A percentile compares a stretch with the other conserved stretches of the same genome.
These are phyloP conservation scores for Capsicum baccatum DNA, from an alignment of 257 asterid species.

Conservation along the genomic window DNA sequence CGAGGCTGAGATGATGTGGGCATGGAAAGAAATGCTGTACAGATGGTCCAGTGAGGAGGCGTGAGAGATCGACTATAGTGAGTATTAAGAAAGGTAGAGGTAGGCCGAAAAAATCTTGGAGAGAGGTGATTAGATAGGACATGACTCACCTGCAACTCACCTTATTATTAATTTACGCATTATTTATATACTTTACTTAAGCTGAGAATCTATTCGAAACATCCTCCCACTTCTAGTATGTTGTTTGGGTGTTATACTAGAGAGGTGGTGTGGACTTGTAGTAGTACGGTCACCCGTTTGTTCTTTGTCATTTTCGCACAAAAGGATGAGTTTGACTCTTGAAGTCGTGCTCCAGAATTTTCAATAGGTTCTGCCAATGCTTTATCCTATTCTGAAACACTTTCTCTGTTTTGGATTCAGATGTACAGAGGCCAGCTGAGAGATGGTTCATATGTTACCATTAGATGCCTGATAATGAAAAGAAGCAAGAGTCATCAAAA, in stretches of 20 bases:
- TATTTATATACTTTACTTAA: not conserved
- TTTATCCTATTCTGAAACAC: not conserved
- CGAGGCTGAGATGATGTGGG: not conserved
- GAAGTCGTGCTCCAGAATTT: not conserved
- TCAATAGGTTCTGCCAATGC: not conserved
- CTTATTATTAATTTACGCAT: not conserved
- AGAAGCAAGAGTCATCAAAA: constrained; percentile 58
- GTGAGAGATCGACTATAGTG: not conserved
- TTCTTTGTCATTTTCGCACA: constrained; percentile 2
- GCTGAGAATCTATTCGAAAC: not conserved
- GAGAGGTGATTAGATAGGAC: not conserved
- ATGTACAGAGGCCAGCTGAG: constrained; percentile 75
- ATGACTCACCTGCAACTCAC: not conserved
- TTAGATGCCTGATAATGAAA: constrained; percentile 72
- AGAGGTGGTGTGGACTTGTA: not conserved
- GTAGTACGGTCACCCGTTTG: not conserved
- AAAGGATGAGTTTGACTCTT: not conserved
- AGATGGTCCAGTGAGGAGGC: not conserved
- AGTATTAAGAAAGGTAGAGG: not conserved
- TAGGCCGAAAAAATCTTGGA: not conserved
- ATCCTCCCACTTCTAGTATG: not conserved
- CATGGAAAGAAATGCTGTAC: not conserved
- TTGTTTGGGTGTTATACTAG: not conserved
- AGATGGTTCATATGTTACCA: constrained; percentile 68
- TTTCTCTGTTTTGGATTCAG: constrained; percentile 45